A percentile compares a stretch with the other conserved stretches of the same genome.
phyloP scores from a whole-genome alignment of 2,329 filamentous ascomycete species.

The Stagonosporopsis tanaceti region DNA sequence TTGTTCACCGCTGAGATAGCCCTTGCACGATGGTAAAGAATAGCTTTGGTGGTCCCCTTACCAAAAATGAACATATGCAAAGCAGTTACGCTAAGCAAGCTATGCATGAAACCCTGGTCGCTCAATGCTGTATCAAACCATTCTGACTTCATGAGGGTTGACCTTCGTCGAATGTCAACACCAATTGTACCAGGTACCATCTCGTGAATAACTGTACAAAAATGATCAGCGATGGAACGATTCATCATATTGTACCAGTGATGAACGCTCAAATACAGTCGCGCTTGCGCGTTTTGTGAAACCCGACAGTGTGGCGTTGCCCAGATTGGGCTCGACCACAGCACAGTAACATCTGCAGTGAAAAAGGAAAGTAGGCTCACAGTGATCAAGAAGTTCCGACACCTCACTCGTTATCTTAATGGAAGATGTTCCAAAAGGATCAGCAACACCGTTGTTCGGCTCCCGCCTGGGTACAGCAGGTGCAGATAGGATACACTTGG shows the following conservation, averaged over 20 bases:
- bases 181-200: conserved; percentile 50
- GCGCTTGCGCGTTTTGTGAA: not conserved
- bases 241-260: not conserved
- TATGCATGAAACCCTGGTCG: conserved; percentile 51
- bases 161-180: conserved; percentile 47
- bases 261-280: not conserved
- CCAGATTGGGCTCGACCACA: not conserved
- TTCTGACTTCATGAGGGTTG: conserved; percentile 45
- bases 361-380: conserved; percentile 37
- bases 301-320: not conserved
- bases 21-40: conserved; percentile 45
- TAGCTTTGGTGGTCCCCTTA: conserved; percentile 40
- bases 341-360: not conserved
- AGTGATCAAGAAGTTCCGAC: conserved; percentile 47
- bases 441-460: conserved; percentile 39
- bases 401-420: conserved; percentile 37
- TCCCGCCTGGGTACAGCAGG: conserved; percentile 30
- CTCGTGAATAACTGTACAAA: conserved; percentile 39
- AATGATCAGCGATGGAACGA: conserved; percentile 26
- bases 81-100: conserved; percentile 47
- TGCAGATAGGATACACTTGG: conserved; percentile 36
- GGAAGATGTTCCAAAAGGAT: conserved; percentile 44
- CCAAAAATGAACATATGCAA: conserved; percentile 46
- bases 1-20: conserved; percentile 47
- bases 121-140: conserved; percentile 49